Conservation (phyloP, 129 eudicot genomes). For the Cynara cardunculus region DNA sequence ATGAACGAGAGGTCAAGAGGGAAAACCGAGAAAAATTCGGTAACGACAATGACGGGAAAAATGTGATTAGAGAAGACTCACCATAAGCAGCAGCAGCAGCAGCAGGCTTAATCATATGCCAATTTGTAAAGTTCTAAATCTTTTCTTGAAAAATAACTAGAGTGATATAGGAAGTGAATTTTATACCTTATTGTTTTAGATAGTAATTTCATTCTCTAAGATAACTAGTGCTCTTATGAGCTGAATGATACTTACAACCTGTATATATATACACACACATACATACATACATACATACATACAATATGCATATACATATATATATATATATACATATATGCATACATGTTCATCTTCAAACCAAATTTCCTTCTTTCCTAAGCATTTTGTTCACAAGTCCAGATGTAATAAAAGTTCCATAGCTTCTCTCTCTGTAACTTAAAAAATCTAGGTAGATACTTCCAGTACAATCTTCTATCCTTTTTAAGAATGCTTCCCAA, state of each 20-base stretch:
- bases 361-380: background rate
- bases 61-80: slow-evolving; percentile 26
- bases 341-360: background rate
- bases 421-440: background rate
- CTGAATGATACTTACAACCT: background rate
- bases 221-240: background rate
- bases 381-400: slow-evolving; percentile 1
- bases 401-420: background rate
- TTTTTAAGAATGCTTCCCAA: too few species aligned
- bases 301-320: background rate
- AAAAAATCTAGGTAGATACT: too few species aligned
- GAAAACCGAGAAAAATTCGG: slow-evolving; percentile 25
- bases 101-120: slow-evolving; percentile 16
- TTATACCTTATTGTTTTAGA: background rate
- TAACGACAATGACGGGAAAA: slow-evolving; percentile 2
- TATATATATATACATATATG: background rate
- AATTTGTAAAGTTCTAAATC: slow-evolving; percentile 12
- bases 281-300: background rate
- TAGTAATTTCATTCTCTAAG: background rate
- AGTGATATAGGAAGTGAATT: background rate
- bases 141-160: slow-evolving; percentile 13
- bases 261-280: background rate
- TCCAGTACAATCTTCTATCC: too few species aligned
- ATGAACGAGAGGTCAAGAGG: slow-evolving; percentile 38
- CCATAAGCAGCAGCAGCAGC: slow-evolving; percentile 16